Base-by-base conservation (phyloP, 2,329 filamentous ascomycete species). In the Ascochyta pisi region DNA sequence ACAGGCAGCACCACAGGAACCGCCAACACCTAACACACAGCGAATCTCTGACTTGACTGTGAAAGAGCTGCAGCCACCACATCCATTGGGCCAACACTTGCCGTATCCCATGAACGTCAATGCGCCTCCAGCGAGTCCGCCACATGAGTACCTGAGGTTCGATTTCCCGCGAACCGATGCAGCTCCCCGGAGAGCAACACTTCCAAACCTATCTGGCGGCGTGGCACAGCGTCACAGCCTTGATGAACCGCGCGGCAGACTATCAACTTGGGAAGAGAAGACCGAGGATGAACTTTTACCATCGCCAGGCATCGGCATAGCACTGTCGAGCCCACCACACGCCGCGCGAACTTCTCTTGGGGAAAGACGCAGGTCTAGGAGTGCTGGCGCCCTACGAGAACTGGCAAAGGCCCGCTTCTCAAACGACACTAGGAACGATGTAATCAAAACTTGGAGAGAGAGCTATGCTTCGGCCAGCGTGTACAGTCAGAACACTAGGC, bases 101-200 rank as follows among this genome's bases (percentile, higher is more conserved):
- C 74, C 74, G 0, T 77, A 75, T 46, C 74, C 74, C 1, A 77
- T 77, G 74, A 77, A 77, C 41, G 73, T 77, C 39, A 77, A 77
- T 50, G 73, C 73, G 8, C 73, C 74, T 16, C 68, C 72, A 49
- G 57, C 63, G 8, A 75, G 70, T 54, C 72, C 73, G 35, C 70
- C 67, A 7, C 65, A 71, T 26, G 68, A 74, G 33, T 76, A 76
- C 47, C 62, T 75, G 41, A 70, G 62, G 22, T 75, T 75, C 46
- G 66, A 74, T 26, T 49, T 46, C 16, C 61, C 68, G 13, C 54
- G 64, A 16, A 63, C 63, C 6, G 61, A 67, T 7, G 38, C 67
- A 13, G 62, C 61, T 43, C 65, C 69, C 24, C 68, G 74, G 23
- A 66, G 74, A 60, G 74, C 73, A 24, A 75, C 74, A 10, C 63